phyloP scores from a whole-genome alignment of 139 green algal genomes.

The Dunaliella primolecta region DNA sequence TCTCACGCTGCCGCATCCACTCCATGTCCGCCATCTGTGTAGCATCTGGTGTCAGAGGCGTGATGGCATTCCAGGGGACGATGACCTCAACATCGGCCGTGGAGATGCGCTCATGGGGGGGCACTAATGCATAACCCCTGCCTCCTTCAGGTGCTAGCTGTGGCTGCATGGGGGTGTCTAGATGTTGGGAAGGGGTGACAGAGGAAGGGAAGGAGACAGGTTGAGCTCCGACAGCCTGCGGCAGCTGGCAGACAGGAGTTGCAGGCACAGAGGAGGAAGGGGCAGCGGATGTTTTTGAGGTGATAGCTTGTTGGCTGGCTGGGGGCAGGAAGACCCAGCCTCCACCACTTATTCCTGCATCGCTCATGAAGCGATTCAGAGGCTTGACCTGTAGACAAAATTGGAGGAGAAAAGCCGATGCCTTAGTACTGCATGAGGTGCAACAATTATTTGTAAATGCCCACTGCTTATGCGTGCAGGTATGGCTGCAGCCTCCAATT shows the following conservation, averaged over 20 bases:
- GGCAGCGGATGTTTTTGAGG: too few relatives aligned
- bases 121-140: constrained; percentile 4
- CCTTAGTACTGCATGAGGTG: too few relatives aligned
- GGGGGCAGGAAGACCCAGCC: constrained; percentile 53
- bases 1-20: constrained; percentile 41
- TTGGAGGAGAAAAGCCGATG: too few relatives aligned
- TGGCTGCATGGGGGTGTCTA: not conserved
- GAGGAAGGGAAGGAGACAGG: not conserved
- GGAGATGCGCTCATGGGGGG: not conserved
- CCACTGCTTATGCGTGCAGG: too few relatives aligned
- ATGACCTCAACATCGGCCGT: constrained; percentile 48
- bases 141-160: too few relatives aligned
- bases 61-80: constrained; percentile 45
- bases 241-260: too few relatives aligned
- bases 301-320: not conserved
- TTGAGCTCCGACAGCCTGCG: too few relatives aligned
- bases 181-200: not conserved
- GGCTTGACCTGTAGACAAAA: constrained; percentile 40
- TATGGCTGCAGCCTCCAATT: too few relatives aligned
- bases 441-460: too few relatives aligned
- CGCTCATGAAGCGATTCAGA: constrained; percentile 70
- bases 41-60: constrained; percentile 64
- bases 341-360: constrained; percentile 55
- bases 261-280: too few relatives aligned
- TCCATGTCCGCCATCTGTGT: constrained; percentile 54